Conservation (phyloP, 208 protist species). For the Crithidia bombi region DNA sequence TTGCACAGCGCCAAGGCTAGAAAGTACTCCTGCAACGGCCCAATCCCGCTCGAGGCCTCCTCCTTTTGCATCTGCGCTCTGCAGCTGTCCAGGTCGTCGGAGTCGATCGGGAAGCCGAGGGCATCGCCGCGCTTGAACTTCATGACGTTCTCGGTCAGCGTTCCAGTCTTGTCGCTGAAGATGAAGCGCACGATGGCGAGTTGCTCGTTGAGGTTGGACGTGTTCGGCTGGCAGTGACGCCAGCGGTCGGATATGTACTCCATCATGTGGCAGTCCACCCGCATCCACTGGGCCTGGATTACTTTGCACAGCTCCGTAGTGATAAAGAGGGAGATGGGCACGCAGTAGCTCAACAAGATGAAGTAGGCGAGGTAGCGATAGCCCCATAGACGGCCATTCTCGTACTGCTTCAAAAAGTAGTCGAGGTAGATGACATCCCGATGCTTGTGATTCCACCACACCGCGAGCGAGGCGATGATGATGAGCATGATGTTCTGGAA, state of each 20-base stretch:
- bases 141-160: constrained; percentile 94
- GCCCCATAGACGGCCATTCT: constrained; percentile 46
- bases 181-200: constrained; percentile 89
- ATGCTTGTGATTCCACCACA: constrained; percentile 65
- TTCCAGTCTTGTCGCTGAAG: constrained; percentile 94
- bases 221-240: constrained; percentile 81
- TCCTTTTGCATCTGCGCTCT: constrained; percentile 32
- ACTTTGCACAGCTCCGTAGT: constrained; percentile 93
- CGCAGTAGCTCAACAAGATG: constrained; percentile 90
- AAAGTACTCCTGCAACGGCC: constrained; percentile 74
- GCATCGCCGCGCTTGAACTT: constrained; percentile 80
- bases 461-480: constrained; percentile 66
- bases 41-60: constrained; percentile 18
- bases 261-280: constrained; percentile 84
- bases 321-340: constrained; percentile 93
- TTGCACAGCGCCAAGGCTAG: constrained; percentile 83
- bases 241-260: constrained; percentile 69
- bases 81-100: constrained; percentile 46
- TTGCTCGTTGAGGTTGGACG: constrained; percentile 94
- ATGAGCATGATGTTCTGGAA: constrained; percentile 79
- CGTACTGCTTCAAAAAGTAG: constrained; percentile 64
- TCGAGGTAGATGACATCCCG: constrained; percentile 65
- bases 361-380: constrained; percentile 90
- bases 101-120: constrained; percentile 57
- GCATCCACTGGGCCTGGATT: constrained; percentile 91